Percentiles rank a stretch among this genome's conserved stretches.
phyloP scores from a whole-genome alignment of 108 stramenopile species.

The Cyclotella atomus region DNA sequence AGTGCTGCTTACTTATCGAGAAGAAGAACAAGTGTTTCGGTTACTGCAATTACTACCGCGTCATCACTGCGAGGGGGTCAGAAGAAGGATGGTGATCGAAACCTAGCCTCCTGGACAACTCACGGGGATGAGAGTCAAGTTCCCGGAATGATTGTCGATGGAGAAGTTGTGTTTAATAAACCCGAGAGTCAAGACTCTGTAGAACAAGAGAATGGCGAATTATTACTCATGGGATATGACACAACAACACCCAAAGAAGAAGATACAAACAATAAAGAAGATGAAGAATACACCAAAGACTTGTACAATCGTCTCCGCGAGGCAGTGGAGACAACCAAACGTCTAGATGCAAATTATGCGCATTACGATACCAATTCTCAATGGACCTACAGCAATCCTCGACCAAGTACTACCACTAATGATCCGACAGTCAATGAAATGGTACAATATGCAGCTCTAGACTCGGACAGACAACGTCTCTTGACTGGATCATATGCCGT shows the following conservation, averaged over 20 bases:
- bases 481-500: constrained; percentile 38
- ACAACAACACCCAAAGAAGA: too few species aligned
- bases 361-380: constrained; percentile 6
- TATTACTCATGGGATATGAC: neutral
- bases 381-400: neutral
- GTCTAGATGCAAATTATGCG: constrained; percentile 3
- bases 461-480: constrained; percentile 27
- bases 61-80: neutral
- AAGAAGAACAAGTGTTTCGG: neutral
- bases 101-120: constrained; percentile 1
- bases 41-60: neutral
- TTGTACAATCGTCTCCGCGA: constrained; percentile 3
- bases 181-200: neutral
- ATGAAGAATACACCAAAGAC: neutral
- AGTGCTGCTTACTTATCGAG: constrained; percentile 6
- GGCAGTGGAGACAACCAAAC: constrained; percentile 5
- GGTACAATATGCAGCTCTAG: neutral
- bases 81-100: neutral
- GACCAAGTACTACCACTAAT: neutral
- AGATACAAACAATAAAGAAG: neutral
- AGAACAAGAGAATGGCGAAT: neutral
- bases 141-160: neutral
- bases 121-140: constrained; percentile 3
- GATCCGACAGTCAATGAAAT: constrained; percentile 2
- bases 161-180: neutral